These are phyloP conservation scores for Syzygium grande DNA, from an alignment of 345 rosid genomes.

Conservation along the genomic window DNA sequence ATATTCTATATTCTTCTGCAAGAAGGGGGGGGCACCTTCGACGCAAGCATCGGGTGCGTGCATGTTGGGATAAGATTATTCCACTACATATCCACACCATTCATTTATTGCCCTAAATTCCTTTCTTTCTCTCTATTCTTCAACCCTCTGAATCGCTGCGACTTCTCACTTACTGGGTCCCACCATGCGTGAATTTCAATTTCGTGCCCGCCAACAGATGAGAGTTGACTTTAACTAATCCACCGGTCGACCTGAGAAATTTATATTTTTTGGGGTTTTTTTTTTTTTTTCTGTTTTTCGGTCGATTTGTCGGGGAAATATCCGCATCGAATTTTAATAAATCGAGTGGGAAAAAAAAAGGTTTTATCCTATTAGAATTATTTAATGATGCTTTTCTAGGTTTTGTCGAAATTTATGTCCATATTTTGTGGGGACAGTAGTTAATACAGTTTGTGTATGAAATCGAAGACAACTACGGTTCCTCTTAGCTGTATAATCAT, in stretches of 20 bases:
- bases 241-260: neutral
- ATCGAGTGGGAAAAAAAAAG: neutral
- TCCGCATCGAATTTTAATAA: neutral
- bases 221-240: neutral
- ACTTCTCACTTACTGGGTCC: neutral
- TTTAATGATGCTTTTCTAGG: neutral
- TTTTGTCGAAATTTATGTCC: neutral
- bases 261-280: neutral
- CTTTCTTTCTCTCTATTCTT: neutral
- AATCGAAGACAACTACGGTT: rapidly evolving
- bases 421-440: too few species aligned
- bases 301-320: neutral
- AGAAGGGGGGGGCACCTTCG: neutral
- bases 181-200: neutral
- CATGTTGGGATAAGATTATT: neutral
- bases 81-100: neutral
- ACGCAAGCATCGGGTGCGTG: neutral
- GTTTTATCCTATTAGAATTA: neutral
- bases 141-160: neutral
- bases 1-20: neutral
- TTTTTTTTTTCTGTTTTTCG: neutral
- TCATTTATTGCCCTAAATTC: neutral
- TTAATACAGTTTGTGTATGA: neutral
- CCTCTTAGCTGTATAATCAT: neutral
- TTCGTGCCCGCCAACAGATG: neutral